A percentile compares a stretch with the other conserved stretches of the same genome.
phyloP scores from a whole-genome alignment of 257 asterid genomes.

The Gentiana straminea region DNA sequence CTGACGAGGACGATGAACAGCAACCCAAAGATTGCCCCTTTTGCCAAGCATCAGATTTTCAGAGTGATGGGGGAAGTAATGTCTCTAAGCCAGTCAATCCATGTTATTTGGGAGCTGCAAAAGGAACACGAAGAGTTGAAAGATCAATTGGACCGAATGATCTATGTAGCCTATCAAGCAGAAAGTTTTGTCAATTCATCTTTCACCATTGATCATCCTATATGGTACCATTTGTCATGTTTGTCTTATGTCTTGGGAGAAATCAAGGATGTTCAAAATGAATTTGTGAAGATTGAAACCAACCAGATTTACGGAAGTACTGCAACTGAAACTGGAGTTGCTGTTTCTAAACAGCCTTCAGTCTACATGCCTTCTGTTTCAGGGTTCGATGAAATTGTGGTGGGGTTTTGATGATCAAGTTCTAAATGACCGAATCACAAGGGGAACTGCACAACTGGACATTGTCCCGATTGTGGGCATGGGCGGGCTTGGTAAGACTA shows the following conservation, averaged over 20 bases:
- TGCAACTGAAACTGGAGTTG: too few species aligned
- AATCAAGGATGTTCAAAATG: neutral
- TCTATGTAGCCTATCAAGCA: neutral
- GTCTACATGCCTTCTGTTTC: neutral
- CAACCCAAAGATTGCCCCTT: neutral
- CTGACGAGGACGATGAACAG: neutral
- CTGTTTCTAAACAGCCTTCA: too few species aligned
- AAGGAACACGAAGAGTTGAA: neutral
- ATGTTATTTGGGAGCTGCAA: neutral
- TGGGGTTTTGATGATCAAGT: neutral
- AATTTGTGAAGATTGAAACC: neutral
- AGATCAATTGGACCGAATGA: neutral
- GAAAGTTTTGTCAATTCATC: conserved; percentile 3
- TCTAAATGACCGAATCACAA: neutral
- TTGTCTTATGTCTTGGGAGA: neutral
- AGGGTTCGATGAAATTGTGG: neutral
- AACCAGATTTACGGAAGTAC: too few species aligned
- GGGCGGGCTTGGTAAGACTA: conserved; percentile 8
- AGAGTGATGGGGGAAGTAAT: neutral
- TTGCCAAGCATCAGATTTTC: neutral
- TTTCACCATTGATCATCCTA: neutral
- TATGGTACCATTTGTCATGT: neutral
- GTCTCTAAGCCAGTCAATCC: neutral
- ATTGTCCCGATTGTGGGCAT: neutral
- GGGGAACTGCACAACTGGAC: neutral